Evolutionary conservation across 1,284 basidiomycete species (phyloP).

Genomic region (Cerrena zonata): DNA sequence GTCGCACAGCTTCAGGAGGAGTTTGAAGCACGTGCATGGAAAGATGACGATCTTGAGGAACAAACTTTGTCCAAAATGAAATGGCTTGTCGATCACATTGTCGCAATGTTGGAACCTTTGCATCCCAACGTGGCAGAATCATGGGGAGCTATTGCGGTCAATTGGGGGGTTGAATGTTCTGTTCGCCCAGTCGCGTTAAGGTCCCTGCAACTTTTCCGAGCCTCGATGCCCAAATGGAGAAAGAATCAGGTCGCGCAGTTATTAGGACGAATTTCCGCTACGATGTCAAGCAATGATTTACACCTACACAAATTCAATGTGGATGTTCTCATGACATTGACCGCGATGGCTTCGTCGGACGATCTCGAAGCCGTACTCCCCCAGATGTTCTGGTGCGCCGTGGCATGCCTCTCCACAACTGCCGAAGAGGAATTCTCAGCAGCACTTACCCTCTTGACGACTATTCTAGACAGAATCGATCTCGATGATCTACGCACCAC

Average conservation of each 20-base stretch:
- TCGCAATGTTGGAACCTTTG: conserved; percentile 67
- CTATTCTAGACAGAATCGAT: conserved; percentile 69
- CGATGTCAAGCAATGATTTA: conserved; percentile 70
- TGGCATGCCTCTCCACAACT: conserved; percentile 78
- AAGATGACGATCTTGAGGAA: conserved; percentile 55
- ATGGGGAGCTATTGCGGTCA: conserved; percentile 78
- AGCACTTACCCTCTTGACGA: conserved; percentile 63
- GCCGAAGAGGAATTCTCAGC: conserved; percentile 79
- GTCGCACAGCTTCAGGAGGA: conserved; percentile 57
- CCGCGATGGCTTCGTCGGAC: conserved; percentile 55
- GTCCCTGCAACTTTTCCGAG: conserved; percentile 86
- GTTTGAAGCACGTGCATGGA: conserved; percentile 63
- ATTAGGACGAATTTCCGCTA: conserved; percentile 80
- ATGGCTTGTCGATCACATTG: conserved; percentile 57
- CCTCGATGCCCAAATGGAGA: conserved; percentile 70
- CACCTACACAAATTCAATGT: conserved; percentile 80
- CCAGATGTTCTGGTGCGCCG: conserved; percentile 84
- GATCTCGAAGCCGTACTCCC: conserved; percentile 65
- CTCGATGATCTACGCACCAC: conserved; percentile 62
- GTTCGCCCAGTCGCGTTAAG: conserved; percentile 83
- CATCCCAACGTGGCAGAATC: conserved; percentile 63
- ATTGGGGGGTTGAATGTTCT: conserved; percentile 84
- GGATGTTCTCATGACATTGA: conserved; percentile 79
- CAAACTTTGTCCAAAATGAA: conserved; percentile 65
- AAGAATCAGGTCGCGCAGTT: conserved; percentile 75